Evolutionary conservation across 2,329 filamentous ascomycete species (phyloP), one percentile per base, ranked within the genome.

Genomic region (Parafenestella ontariensis): DNA sequence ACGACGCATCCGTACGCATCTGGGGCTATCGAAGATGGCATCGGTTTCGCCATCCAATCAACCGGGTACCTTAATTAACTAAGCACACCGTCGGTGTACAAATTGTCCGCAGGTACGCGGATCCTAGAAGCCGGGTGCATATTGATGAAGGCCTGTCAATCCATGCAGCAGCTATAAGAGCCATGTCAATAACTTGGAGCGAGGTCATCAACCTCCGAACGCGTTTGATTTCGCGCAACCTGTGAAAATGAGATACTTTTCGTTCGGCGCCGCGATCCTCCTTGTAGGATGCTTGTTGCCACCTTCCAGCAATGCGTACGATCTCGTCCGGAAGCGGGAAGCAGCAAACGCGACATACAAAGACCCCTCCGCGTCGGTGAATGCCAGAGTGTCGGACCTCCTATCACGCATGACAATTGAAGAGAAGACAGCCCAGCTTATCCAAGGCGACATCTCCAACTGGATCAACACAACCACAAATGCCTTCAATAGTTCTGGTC

Each of bases 351-450:
- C 71, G 20, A 71, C 67, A 5, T 90, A 90, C 81, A 89, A 88
- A 69, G 79, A 91, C 68, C 77, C 87, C 5, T 79, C 79, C 51
- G 84, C 86, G 5, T 77, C 85, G 7, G 78, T 91, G 13, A 85
- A 90, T 46, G 83, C 83, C 45, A 82, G 89, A 54, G 83, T 92
- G 10, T 72, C 83, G 9, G 89, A 92, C 70, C 81, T 92, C 5
- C 76, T 92, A 47, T 83, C 83, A 11, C 84, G 87, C 21, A 92
- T 92, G 89, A 90, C 87, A 0, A 83, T 90, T 49, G 81, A 89
- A 66, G 89, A 92, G 55, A 92, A 92, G 77, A 83, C 85, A 40
- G 82, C 87, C 1, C 89, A 92, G 70, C 78, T 81, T n/a, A 73
- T 81, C 44, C 78, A 81, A 77, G 82, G 89, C 43, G 89, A 92